Percentiles rank a stretch among this genome's conserved stretches.
These are phyloP conservation scores for Handroanthus guayacan DNA, from an alignment of 257 asterid species.

Conservation along the genomic window DNA sequence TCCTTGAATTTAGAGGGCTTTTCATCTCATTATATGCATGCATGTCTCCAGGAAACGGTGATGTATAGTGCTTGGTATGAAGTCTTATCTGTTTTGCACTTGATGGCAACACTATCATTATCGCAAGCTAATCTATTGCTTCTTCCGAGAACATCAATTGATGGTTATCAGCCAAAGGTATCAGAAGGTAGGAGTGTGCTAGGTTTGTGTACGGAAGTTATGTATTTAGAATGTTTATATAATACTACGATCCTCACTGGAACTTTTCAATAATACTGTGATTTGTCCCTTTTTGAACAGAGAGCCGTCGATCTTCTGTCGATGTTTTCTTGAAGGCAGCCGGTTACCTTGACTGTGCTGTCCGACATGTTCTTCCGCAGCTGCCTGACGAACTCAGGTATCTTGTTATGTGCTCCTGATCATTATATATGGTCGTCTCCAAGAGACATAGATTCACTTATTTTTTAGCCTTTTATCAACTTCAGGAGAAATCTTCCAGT, in stretches of 20 bases:
- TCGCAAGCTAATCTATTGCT: conserved; percentile 92
- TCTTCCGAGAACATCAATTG: conserved; percentile 86
- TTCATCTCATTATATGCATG: conserved; percentile 32
- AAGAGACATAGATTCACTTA: conserved; percentile 33
- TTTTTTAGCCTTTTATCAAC: conserved; percentile 32
- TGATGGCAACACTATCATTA: conserved; percentile 88
- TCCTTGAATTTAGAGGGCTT: conserved; percentile 27
- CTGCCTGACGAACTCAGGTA: conserved; percentile 85
- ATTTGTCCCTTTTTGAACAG: conserved; percentile 49
- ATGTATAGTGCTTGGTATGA: conserved; percentile 94
- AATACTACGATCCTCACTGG: not conserved
- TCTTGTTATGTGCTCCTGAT: conserved; percentile 30
- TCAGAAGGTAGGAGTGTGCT: conserved; percentile 80
- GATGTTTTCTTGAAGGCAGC: conserved; percentile 95
- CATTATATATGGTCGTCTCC: conserved; percentile 20
- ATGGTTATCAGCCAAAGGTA: conserved; percentile 89
- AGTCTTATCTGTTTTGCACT: conserved; percentile 91
- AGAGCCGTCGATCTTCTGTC: conserved; percentile 85
- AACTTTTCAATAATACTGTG: not conserved
- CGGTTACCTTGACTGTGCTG: conserved; percentile 97
- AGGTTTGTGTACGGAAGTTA: not conserved
- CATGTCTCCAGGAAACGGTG: conserved; percentile 77
- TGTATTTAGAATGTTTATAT: conserved; percentile 1
- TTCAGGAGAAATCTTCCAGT: conserved; percentile 89
- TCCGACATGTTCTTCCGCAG: conserved; percentile 89